Conservation (phyloP, 441 rosid genomes). For the Lepidium campestre region DNA sequence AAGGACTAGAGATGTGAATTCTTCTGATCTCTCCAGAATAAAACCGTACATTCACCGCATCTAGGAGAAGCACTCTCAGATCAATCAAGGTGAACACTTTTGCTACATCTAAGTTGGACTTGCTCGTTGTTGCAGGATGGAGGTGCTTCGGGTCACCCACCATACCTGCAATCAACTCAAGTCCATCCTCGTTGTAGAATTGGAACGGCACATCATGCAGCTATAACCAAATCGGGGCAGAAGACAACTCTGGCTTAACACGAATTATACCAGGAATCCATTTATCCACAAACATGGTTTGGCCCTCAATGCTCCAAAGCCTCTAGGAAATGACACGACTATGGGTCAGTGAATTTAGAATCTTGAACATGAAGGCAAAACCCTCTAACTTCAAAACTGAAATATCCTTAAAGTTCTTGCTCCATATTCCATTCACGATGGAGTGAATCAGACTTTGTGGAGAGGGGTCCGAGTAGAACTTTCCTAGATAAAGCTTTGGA, state of each 20-base stretch:
- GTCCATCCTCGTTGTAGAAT: neutral
- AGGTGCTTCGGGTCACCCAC: neutral
- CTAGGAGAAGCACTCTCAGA: neutral
- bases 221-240: neutral
- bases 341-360: rapidly evolving
- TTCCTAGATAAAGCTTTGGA: no score
- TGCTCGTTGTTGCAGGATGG: rapidly evolving
- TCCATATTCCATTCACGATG: neutral
- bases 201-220: rapidly evolving
- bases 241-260: rapidly evolving
- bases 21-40: neutral
- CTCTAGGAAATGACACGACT: rapidly evolving
- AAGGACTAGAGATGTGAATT: neutral
- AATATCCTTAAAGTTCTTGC: no score
- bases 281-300: neutral
- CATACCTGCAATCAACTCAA: neutral
- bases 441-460: no score
- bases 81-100: neutral
- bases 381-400: no score
- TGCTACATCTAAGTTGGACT: neutral
- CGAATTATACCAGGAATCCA: neutral
- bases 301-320: rapidly evolving
- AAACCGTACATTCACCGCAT: neutral
- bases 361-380: neutral
- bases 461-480: no score